Conservation (phyloP, 371 early-diverging fungal genomes). For the Hamiltosporidium magnivora region DNA sequence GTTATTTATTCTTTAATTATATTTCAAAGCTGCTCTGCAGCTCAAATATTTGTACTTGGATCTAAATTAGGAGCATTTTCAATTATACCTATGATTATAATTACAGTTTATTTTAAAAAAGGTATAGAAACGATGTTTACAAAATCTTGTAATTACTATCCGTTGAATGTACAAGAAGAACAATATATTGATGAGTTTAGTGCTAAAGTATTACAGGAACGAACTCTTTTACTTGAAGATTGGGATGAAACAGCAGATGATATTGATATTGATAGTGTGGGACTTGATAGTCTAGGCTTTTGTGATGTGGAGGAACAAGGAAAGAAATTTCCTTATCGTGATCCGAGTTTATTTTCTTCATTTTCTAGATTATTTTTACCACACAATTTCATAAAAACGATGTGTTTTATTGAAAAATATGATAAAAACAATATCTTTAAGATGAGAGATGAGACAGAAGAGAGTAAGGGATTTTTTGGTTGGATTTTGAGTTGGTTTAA, state of each 20-base stretch:
- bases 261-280: conserved; percentile 31
- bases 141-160: conserved; percentile 29
- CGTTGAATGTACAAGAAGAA: conserved; percentile 42
- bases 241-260: conserved; percentile 30
- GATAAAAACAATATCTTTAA: conserved; percentile 42
- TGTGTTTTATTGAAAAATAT: conserved; percentile 21
- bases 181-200: conserved; percentile 43
- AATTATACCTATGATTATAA: conserved; percentile 35
- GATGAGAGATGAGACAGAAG: background rate
- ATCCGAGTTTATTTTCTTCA: conserved; percentile 15
- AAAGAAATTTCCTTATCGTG: conserved; percentile 25
- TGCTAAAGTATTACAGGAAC: conserved; percentile 11
- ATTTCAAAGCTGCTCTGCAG: conserved; percentile 43
- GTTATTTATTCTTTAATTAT: conserved; percentile 46
- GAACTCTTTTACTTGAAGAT: conserved; percentile 25
- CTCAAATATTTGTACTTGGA: conserved; percentile 24
- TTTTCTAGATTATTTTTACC: conserved; percentile 34
- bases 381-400: conserved; percentile 26
- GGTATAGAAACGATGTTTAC: conserved; percentile 35
- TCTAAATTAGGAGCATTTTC: conserved; percentile 7
- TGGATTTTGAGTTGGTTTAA: too few species aligned
- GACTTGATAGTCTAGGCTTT: conserved; percentile 17
- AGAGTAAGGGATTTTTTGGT: too few species aligned
- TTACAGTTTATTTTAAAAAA: conserved; percentile 28
- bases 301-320: conserved; percentile 14